Base-by-base conservation (phyloP, 179 eudicot genomes). In the Silene noctiflora region DNA sequence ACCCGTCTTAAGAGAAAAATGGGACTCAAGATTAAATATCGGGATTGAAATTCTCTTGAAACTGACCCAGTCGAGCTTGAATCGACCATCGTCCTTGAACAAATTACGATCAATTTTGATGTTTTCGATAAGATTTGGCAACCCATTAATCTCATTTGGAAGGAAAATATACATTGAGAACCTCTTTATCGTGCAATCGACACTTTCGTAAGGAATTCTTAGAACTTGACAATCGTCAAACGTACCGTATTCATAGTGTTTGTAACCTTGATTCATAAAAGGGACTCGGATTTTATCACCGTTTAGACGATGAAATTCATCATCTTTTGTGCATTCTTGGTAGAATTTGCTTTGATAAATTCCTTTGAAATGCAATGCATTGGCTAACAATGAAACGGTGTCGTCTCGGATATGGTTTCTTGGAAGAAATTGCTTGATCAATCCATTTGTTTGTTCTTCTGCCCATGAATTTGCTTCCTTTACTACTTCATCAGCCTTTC, bases 151-250 rank as follows among this genome's bases (percentile, higher is more conserved):
- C 67, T 72, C 55, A 17, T 33, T 13, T 3, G 75, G 75, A 10
- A 72, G 75, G 67, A 72, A 31, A 2, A 72, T 33, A 6, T 58
- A 72, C 75, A 72, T 56, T 13, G 75, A 72, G 24, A 58, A 72
- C 5, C 35, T 33, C 35, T 33, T 33, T 1, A 33, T 3, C 35
- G 35, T 33, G 35, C 4, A 33, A 33, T 33, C 4, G 35, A 33
- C 6, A 25, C 24, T 29, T n/a, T 29, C 56, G 24, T 56, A 72
- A 4, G 22, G 48, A 46, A 72, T 31, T 20, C 31, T 72, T 31
- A 72, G 29, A 33, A 72, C 75, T 19, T 58, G 75, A 35, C 17
- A 72, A 0, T 21, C 67, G 0, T 72, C 64, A 19, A 72, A 31
- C 8, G 48, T 19, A 2, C 29, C 75, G 12, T 72, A 58, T 2